A percentile compares a stretch with the other conserved stretches of the same genome.
Conservation (phyloP, 23 red algal genomes). For the Gracilaria domingensis region DNA sequence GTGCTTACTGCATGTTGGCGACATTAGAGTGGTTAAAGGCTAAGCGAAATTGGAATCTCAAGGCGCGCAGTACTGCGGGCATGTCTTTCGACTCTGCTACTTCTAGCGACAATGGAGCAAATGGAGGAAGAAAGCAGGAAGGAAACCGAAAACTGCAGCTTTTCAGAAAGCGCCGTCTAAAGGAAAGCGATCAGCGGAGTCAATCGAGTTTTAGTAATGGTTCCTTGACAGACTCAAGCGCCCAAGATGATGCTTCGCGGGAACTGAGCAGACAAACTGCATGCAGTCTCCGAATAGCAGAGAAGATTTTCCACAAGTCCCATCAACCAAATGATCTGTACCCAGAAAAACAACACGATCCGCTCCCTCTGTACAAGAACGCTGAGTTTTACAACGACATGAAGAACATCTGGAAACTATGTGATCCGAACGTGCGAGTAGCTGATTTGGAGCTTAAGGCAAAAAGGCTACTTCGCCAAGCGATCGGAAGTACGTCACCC, state of each 20-base stretch:
- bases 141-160: background rate
- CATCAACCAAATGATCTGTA: background rate
- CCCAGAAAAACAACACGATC: background rate
- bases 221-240: background rate
- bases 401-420: background rate
- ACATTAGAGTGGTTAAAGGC: background rate
- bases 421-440: background rate
- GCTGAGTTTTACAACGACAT: background rate
- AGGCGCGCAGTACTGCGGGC: background rate
- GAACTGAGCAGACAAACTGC: background rate
- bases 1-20: background rate
- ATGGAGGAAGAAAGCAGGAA: background rate
- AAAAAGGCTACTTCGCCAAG: background rate
- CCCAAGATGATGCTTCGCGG: background rate
- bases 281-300: background rate
- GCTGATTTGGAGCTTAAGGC: background rate
- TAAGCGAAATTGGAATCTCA: background rate
- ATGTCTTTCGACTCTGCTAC: background rate
- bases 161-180: background rate
- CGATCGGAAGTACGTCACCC: background rate
- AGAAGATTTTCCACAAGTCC: background rate
- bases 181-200: background rate
- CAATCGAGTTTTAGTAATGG: conserved; percentile 7
- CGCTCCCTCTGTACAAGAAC: background rate
- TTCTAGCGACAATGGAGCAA: background rate